Conservation (phyloP, 202 grass and related monocot species). For the Dendrocalamus latiflorus region DNA sequence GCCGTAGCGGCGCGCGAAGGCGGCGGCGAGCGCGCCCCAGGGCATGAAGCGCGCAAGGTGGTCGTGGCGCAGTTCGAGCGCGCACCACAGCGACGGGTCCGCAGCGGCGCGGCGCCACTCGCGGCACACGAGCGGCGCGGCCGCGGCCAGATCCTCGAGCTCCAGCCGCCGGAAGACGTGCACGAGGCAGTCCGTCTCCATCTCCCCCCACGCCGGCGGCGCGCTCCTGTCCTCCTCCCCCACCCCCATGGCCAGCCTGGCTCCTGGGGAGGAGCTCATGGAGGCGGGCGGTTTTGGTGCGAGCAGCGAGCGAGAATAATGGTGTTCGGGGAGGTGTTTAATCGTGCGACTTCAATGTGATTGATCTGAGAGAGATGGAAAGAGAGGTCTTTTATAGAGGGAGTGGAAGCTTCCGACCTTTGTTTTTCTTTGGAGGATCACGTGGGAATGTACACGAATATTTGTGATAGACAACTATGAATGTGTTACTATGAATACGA, state of each 20-base stretch:
- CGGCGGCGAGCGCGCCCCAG: constrained; percentile 40
- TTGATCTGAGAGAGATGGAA: background rate
- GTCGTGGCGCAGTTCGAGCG: constrained; percentile 54
- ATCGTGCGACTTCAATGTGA: background rate
- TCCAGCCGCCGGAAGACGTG: constrained; percentile 49
- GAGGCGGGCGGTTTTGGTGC: background rate
- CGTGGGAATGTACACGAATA: too few relatives aligned
- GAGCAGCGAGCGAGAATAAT: background rate
- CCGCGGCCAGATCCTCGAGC: constrained; percentile 50
- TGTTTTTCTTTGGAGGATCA: too few relatives aligned
- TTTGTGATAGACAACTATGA: too few relatives aligned
- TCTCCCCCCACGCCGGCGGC: constrained; percentile 43
- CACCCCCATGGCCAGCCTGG: background rate
- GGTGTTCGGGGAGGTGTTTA: background rate
- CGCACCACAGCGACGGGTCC: constrained; percentile 60
- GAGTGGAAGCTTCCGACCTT: background rate
- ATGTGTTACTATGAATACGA: too few relatives aligned
- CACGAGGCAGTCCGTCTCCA: constrained; percentile 66
- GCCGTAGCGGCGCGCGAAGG: constrained; percentile 36
- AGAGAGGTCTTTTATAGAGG: background rate
- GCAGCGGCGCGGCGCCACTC: constrained; percentile 52
- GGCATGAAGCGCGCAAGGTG: constrained; percentile 75
- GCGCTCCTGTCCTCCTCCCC: background rate
- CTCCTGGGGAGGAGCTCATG: background rate
- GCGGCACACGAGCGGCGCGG: constrained; percentile 59